Percentiles rank a stretch among this genome's conserved stretches.
These are phyloP conservation scores for Pichia sp. DNA, from an alignment of 1,139 yeast species.

Conservation along the genomic window DNA sequence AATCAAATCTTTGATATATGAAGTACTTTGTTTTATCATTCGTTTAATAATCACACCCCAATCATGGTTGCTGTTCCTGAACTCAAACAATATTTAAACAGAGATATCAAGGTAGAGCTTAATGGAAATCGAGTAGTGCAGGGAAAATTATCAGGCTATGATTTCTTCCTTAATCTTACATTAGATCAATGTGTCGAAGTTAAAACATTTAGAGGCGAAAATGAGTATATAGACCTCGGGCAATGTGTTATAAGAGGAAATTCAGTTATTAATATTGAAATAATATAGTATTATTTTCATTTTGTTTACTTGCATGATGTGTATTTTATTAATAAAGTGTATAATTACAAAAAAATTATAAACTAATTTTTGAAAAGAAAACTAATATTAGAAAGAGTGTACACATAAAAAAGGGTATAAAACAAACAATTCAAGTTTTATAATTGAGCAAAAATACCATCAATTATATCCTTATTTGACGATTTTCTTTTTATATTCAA, in stretches of 20 bases:
- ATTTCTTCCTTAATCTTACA: slow-evolving; percentile 28
- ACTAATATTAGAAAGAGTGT: not conserved
- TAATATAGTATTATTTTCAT: slow-evolving; percentile 13
- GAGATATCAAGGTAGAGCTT: slow-evolving; percentile 23
- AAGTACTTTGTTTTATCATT: not conserved
- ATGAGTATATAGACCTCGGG: slow-evolving; percentile 22
- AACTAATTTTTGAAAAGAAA: not conserved
- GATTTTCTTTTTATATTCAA: slow-evolving; percentile 4
- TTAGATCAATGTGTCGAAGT: slow-evolving; percentile 27
- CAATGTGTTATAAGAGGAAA: slow-evolving; percentile 30
- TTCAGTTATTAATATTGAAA: slow-evolving; percentile 28
- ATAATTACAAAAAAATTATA: not conserved
- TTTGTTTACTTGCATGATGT: not conserved
- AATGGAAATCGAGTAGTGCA: slow-evolving; percentile 26
- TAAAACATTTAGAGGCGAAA: slow-evolving; percentile 9
- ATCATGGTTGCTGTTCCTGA: slow-evolving; percentile 31
- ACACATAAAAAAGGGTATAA: not conserved
- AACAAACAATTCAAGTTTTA: not conserved
- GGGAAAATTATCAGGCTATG: slow-evolving; percentile 29
- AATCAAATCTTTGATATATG: not conserved
- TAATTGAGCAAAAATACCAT: slow-evolving; percentile 9
- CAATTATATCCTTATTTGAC: slow-evolving; percentile 11
- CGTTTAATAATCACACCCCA: not conserved
- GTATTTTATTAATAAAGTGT: not conserved
- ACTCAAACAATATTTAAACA: slow-evolving; percentile 27